Evolutionary conservation across 202 grass and related monocot species (phyloP).

Genomic region (Tripidium arundinaceum): DNA sequence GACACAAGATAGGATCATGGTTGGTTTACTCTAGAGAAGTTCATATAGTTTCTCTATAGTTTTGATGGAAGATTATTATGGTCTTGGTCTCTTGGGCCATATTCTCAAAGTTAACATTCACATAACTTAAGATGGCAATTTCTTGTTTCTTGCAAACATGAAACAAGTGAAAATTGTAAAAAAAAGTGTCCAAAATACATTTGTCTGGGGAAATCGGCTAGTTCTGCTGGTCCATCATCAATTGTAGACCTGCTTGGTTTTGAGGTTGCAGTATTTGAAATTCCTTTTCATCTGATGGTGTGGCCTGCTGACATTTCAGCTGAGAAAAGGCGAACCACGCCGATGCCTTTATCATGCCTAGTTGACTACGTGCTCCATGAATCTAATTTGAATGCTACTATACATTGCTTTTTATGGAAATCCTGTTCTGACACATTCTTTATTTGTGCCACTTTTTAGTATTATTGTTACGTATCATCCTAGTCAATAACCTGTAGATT

Average conservation of each 20-base stretch:
- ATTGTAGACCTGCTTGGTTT: conserved; percentile 19
- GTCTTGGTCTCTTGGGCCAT: not conserved
- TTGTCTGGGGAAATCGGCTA: not conserved
- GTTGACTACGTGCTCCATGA: not conserved
- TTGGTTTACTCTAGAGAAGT: conserved; percentile 17
- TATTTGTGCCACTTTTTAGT: conserved; percentile 6
- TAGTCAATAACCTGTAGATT: conserved; percentile 11
- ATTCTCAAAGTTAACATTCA: conserved; percentile 2
- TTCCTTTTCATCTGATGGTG: not conserved
- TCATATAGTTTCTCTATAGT: not conserved
- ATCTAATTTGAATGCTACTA: not conserved
- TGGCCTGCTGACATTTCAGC: not conserved
- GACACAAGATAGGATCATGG: not conserved
- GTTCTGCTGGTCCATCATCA: not conserved
- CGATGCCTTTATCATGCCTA: not conserved
- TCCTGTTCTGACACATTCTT: not conserved
- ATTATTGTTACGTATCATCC: not conserved
- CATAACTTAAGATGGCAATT: conserved; percentile 6
- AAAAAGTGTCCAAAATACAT: not conserved
- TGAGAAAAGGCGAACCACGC: not conserved
- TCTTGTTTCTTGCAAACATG: not conserved
- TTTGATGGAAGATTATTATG: conserved; percentile 12
- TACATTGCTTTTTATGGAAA: not conserved
- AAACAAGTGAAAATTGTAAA: not conserved
- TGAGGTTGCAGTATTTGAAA: not conserved